Evolutionary conservation across 148 eudicot species (phyloP).

Genomic region (Chenopodium formosanum): DNA sequence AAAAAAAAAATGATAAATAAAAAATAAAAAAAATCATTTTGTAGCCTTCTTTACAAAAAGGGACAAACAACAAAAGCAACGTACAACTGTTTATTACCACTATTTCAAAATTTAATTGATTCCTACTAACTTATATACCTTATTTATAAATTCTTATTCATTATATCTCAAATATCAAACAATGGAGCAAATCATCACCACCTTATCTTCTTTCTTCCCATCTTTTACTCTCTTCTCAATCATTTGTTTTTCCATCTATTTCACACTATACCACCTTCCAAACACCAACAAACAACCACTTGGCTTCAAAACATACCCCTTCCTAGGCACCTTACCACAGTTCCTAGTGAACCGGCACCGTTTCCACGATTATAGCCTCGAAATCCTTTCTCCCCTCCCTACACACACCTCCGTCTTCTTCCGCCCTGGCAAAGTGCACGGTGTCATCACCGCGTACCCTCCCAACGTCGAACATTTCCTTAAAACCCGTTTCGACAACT

Average conservation of each 20-base stretch:
- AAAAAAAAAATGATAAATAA: no score
- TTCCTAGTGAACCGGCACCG: slow-evolving; percentile 69
- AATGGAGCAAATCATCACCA: not conserved
- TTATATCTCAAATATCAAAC: not conserved
- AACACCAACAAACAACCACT: not conserved
- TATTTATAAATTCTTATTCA: no score
- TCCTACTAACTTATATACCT: no score
- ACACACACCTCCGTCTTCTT: slow-evolving; percentile 49
- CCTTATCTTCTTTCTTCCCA: slow-evolving; percentile 2
- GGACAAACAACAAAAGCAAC: no score
- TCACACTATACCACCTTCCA: slow-evolving; percentile 1
- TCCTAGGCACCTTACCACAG: slow-evolving; percentile 50
- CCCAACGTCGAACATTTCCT: slow-evolving; percentile 60
- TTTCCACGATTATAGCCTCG: slow-evolving; percentile 64
- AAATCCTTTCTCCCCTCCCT: slow-evolving; percentile 38
- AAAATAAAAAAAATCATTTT: no score
- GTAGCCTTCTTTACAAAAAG: no score
- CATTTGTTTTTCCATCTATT: not conserved
- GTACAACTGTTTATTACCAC: no score
- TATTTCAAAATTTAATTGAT: no score
- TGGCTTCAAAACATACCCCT: slow-evolving; percentile 52
- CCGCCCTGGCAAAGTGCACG: slow-evolving; percentile 54
- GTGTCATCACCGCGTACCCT: slow-evolving; percentile 69
- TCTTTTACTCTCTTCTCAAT: slow-evolving; percentile 2
- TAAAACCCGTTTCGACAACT: slow-evolving; percentile 59